Evolutionary conservation across 2,329 filamentous ascomycete species (phyloP), one percentile per base, ranked within the genome.

Genomic region (Atkinsonella hypoxylon): DNA sequence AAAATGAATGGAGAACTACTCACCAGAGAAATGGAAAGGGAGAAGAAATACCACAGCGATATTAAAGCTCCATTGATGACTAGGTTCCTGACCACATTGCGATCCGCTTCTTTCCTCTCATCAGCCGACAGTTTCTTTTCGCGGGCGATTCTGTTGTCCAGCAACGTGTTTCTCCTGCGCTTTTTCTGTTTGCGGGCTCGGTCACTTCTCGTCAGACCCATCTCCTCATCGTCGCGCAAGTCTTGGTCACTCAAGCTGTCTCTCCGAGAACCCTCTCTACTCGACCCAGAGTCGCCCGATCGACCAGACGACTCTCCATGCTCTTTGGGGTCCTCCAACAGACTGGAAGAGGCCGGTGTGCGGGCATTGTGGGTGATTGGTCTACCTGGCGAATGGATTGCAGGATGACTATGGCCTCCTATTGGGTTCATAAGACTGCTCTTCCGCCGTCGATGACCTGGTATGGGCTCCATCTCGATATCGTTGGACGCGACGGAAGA

Each of bases 21-120:
- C 76, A 91, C 87, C 60, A 96, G 77, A 54, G 89, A 95, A 64
- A 95, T 95, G 47, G 87, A 89, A 57, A 97, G 78, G 17, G 90
- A 96, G 68, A 97, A 97, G 39, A 89, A 71, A 56, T 81, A 93
- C 91, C 93, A 98, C 56, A 94, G 68, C 22, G 79, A 77, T 56
- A 97, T 95, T 57, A 98, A 71, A n/a, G 77, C 61, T n/a, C 75
- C 78, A 66, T 97, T 96, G 62, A 90, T 71, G 51, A 83, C 64
- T 50, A 90, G 71, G 51, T 75, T 82, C 64, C 73, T 83, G 46
- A 88, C 55, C 39, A 97, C 79, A 59, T 77, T 82, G 64, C 82
- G 78, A 68, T 93, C 85, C 7, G 87, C 88, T 62, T 88, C 71
- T 60, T 82, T 83, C 67, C 82, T 82, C 69, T 91, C 87, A 57